These are phyloP conservation scores for Suhomyces sp. DNA, from an alignment of 805 yeast genomes.

Conservation along the genomic window DNA sequence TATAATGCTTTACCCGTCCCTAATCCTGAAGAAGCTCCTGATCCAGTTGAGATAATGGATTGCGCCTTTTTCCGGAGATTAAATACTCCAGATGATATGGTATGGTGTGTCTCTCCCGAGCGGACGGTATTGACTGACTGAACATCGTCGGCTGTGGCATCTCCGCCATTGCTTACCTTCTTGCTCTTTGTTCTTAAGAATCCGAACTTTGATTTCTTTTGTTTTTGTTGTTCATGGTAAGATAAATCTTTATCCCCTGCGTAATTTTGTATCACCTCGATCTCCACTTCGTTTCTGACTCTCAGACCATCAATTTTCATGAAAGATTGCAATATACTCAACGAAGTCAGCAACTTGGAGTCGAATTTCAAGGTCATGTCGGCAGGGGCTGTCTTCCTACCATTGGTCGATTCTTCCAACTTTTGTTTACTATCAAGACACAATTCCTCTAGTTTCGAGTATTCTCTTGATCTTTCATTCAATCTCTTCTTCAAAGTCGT, in stretches of 20 bases:
- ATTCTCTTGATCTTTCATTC: conserved; percentile 38
- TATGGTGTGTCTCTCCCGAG: conserved; percentile 28
- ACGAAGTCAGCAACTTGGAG: conserved; percentile 50
- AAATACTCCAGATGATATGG: conserved; percentile 35
- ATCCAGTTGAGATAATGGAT: conserved; percentile 20
- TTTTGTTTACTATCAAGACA: conserved; percentile 52
- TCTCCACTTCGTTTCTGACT: conserved; percentile 78
- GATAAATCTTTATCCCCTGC: conserved; percentile 75
- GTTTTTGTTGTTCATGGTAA: conserved; percentile 49
- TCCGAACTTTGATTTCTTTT: conserved; percentile 59
- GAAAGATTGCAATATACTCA: conserved; percentile 57
- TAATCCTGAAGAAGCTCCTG: conserved; percentile 9
- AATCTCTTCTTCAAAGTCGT: conserved; percentile 54
- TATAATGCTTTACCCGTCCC: conserved; percentile 55
- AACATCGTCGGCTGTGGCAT: conserved; percentile 20
- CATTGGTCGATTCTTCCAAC: conserved; percentile 43
- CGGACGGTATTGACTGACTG: conserved; percentile 37
- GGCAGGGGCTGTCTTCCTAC: conserved; percentile 31
- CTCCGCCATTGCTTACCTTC: conserved; percentile 8
- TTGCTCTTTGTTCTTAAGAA: conserved; percentile 40
- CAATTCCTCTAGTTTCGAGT: conserved; percentile 38
- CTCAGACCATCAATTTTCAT: conserved; percentile 71
- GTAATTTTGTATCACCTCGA: conserved; percentile 84
- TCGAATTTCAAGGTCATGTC: conserved; percentile 53
- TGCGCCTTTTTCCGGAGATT: conserved; percentile 35